A percentile compares a stretch with the other conserved stretches of the same genome.
These are phyloP conservation scores for Stylonectria norvegica DNA, from an alignment of 2,329 filamentous ascomycete species.

Conservation along the genomic window DNA sequence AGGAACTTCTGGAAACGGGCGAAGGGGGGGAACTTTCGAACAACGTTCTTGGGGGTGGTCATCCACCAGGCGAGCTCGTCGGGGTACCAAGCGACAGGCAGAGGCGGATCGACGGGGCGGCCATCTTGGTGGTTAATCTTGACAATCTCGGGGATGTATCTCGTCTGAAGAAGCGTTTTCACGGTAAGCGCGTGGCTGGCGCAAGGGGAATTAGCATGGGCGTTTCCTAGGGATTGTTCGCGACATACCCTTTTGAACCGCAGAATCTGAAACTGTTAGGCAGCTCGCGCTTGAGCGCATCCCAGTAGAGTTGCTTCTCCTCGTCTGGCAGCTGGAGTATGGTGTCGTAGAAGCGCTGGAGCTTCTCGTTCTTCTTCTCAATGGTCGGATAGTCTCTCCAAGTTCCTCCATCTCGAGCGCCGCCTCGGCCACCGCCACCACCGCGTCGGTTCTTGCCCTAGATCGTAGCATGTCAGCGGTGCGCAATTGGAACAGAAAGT, in stretches of 20 bases:
- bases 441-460: constrained; percentile 38
- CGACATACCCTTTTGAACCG: constrained; percentile 76
- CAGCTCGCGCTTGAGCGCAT: constrained; percentile 74
- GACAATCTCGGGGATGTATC: constrained; percentile 87
- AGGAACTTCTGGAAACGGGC: constrained; percentile 96
- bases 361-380: constrained; percentile 75
- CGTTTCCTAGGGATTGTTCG: constrained; percentile 1
- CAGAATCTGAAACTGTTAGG: constrained; percentile 98
- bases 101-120: constrained; percentile 74
- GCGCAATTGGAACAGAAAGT: constrained; percentile 10
- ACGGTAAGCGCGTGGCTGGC: constrained; percentile 84
- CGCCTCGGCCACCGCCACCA: constrained; percentile 35
- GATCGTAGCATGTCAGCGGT: constrained; percentile 15
- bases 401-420: constrained; percentile 19
- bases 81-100: constrained; percentile 86
- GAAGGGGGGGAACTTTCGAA: constrained; percentile 91
- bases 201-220: constrained; percentile 12
- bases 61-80: constrained; percentile 95
- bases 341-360: constrained; percentile 82
- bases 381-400: constrained; percentile 45
- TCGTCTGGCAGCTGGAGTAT: constrained; percentile 72
- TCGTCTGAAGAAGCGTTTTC: constrained; percentile 79
- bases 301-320: constrained; percentile 82
- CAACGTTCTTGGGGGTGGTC: constrained; percentile 94
- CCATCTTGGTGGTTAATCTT: constrained; percentile 81